Conservation (phyloP, 2,329 filamentous ascomycete species). For the Fusarium sambucinum region DNA sequence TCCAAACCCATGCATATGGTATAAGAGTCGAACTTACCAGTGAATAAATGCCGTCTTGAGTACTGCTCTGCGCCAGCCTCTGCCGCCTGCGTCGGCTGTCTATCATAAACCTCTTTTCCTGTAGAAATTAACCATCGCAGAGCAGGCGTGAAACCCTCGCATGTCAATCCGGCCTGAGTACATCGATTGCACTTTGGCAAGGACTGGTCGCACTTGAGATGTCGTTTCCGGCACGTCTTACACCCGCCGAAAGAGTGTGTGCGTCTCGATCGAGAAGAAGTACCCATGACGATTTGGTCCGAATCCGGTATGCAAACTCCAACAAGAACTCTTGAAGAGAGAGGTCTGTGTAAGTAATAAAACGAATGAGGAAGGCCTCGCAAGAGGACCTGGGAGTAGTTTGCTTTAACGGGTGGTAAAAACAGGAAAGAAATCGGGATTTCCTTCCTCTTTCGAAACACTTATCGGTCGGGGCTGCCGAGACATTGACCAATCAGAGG, state of each 20-base stretch:
- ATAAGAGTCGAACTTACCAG: slow-evolving; percentile 6
- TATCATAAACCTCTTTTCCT: slow-evolving; percentile 35
- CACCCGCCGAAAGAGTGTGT: slow-evolving; percentile 43
- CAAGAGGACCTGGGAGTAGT: not conserved
- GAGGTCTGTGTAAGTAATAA: not conserved
- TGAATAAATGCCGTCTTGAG: slow-evolving; percentile 40
- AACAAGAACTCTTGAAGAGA: not conserved
- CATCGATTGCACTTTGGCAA: slow-evolving; percentile 37
- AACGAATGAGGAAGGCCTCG: not conserved
- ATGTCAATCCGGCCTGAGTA: slow-evolving; percentile 27
- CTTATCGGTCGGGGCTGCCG: slow-evolving; percentile 28
- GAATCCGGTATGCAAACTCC: not conserved
- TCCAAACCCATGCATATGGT: fast-evolving
- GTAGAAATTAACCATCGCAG: slow-evolving; percentile 39
- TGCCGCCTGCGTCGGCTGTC: slow-evolving; percentile 21
- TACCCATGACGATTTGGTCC: not conserved
- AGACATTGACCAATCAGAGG: slow-evolving; percentile 7
- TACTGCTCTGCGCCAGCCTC: slow-evolving; percentile 30
- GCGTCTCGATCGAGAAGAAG: slow-evolving; percentile 27
- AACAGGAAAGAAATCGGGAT: slow-evolving; percentile 34
- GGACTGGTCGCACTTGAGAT: slow-evolving; percentile 42
- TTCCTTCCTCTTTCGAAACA: slow-evolving; percentile 12
- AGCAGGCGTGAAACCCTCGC: slow-evolving; percentile 40
- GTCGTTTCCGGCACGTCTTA: slow-evolving; percentile 43
- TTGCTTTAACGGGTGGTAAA: slow-evolving; percentile 24